A percentile compares a stretch with the other conserved stretches of the same genome.
phyloP scores from a whole-genome alignment of 257 asterid genomes.

The Ajuga chamaepitys region DNA sequence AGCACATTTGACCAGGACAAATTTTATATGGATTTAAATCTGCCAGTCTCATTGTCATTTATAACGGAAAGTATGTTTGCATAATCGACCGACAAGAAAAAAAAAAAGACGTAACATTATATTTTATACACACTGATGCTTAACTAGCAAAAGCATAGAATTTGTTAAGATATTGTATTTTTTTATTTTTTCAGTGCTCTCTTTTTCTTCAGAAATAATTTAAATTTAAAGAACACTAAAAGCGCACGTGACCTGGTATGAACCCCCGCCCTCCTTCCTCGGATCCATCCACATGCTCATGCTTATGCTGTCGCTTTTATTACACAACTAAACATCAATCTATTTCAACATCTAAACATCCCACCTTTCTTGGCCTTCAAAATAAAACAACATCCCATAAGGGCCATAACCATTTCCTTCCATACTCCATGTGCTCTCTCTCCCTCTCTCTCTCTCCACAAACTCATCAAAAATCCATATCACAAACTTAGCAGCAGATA shows the following conservation, averaged over 20 bases:
- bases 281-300: slow-evolving; percentile 11
- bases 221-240: too few relatives aligned
- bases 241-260: not conserved
- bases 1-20: too few relatives aligned
- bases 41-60: too few relatives aligned
- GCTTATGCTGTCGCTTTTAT: slow-evolving; percentile 16
- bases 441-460: not conserved
- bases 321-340: not conserved
- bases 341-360: not conserved
- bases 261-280: slow-evolving; percentile 2
- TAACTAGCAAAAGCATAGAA: too few relatives aligned
- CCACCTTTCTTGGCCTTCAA: slow-evolving; percentile 5
- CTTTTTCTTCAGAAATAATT: too few relatives aligned
- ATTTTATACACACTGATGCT: too few relatives aligned
- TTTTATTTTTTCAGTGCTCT: too few relatives aligned
- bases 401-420: not conserved
- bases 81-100: too few relatives aligned
- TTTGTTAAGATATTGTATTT: too few relatives aligned
- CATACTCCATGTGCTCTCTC: slow-evolving; percentile 8
- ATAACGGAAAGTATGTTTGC: too few relatives aligned
- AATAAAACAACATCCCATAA: not conserved
- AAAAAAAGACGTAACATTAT: too few relatives aligned
- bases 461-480: not conserved
- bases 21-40: too few relatives aligned
- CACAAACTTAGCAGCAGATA: not conserved